Percentiles rank a stretch among this genome's conserved stretches.
phyloP scores from a whole-genome alignment of 192 early-diverging fungal genomes.

The Coemansia sp. region DNA sequence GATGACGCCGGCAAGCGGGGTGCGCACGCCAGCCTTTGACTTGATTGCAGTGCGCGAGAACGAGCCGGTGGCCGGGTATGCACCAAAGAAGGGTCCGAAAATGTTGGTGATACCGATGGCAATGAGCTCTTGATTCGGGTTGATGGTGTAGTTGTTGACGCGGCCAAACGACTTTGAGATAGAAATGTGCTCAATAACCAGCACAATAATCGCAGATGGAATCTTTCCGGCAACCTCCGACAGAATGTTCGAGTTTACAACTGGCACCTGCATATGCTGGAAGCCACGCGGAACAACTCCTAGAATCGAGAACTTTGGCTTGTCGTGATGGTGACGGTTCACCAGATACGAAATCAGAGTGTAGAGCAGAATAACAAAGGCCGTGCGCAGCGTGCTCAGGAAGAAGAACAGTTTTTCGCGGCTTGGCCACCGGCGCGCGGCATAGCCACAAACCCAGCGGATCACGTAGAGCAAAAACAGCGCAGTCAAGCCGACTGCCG shows the following conservation, averaged over 20 bases:
- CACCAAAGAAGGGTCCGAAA: constrained; percentile 81
- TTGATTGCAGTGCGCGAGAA: constrained; percentile 94
- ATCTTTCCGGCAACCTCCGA: constrained; percentile 54
- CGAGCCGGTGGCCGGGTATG: constrained; percentile 86
- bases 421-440: constrained; percentile 50
- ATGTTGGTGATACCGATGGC: constrained; percentile 88
- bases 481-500: constrained; percentile 45
- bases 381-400: constrained; percentile 68
- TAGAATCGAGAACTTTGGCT: constrained; percentile 62
- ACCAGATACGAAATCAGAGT: constrained; percentile 68
- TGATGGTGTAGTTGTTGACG: constrained; percentile 77
- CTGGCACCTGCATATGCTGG: constrained; percentile 57
- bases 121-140: constrained; percentile 86
- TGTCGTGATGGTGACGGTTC: constrained; percentile 55
- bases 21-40: constrained; percentile 79
- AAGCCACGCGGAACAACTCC: constrained; percentile 74
- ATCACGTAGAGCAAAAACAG: constrained; percentile 52
- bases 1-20: constrained; percentile 76
- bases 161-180: constrained; percentile 86
- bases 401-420: constrained; percentile 57
- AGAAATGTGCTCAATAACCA: constrained; percentile 88
- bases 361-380: constrained; percentile 72
- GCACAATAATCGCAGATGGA: constrained; percentile 66
- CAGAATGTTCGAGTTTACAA: constrained; percentile 53
- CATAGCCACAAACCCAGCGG: constrained; percentile 30